phyloP scores from a whole-genome alignment of 2,329 filamentous ascomycete species.

The Colletotrichum filicis region DNA sequence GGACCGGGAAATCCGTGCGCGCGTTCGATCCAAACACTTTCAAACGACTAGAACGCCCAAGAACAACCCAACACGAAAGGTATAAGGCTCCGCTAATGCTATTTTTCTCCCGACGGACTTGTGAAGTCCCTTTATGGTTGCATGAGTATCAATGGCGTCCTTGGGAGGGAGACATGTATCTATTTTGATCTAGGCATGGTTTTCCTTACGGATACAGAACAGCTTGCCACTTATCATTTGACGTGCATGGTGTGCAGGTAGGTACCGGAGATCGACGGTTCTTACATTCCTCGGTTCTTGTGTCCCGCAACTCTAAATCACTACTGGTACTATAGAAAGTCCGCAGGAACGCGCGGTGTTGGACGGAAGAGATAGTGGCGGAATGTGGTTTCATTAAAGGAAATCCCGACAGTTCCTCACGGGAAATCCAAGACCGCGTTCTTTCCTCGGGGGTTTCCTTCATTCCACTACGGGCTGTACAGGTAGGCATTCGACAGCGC shows the following conservation, averaged over 20 bases:
- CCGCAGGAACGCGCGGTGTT: background rate
- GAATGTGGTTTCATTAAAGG: background rate
- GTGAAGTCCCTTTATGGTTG: too few relatives aligned
- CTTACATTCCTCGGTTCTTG: conserved; percentile 14
- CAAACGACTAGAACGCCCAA: background rate
- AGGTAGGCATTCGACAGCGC: background rate
- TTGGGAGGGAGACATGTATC: too few relatives aligned
- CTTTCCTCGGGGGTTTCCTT: background rate
- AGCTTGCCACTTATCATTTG: background rate
- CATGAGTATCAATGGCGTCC: too few relatives aligned
- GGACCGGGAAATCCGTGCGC: conserved; percentile 1
- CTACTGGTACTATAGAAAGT: background rate
- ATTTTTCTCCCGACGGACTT: too few relatives aligned
- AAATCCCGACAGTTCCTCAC: background rate
- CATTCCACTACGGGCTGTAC: background rate
- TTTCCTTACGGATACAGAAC: background rate
- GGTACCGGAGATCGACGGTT: conserved; percentile 23
- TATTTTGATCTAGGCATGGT: background rate
- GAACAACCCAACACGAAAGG: background rate
- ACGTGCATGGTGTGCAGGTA: conserved; percentile 13
- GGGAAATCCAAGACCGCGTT: background rate
- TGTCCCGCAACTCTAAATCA: conserved; percentile 33
- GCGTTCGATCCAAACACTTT: background rate
- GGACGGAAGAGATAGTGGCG: background rate
- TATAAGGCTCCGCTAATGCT: too few relatives aligned